phyloP scores from a whole-genome alignment of 306 rosid genomes.

The Pueraria montana region DNA sequence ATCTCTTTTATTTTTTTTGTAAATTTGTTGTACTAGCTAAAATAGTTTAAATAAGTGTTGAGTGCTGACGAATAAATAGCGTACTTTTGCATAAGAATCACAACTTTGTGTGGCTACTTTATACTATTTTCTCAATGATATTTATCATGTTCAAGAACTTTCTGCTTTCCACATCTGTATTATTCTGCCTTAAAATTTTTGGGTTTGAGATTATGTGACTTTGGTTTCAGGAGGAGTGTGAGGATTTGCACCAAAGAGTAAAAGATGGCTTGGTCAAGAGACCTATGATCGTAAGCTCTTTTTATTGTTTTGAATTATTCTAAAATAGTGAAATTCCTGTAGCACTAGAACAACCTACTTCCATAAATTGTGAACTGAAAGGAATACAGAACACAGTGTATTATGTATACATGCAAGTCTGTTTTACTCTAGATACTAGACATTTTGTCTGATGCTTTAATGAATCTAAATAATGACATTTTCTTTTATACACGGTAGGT shows the following conservation, averaged over 20 bases:
- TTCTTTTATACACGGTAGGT: conserved; percentile 57
- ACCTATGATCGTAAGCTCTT: conserved; percentile 71
- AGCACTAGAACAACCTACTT: conserved; percentile 22
- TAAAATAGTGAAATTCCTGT: conserved; percentile 39
- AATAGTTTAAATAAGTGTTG: conserved; percentile 7
- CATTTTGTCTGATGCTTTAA: conserved; percentile 27
- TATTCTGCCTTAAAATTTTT: conserved; percentile 36
- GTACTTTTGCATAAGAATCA: background rate
- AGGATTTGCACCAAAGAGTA: conserved; percentile 74
- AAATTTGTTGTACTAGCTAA: background rate
- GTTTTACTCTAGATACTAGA: conserved; percentile 8
- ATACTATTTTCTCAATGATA: conserved; percentile 11
- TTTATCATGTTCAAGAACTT: conserved; percentile 24
- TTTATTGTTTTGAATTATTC: conserved; percentile 18
- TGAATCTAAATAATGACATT: conserved; percentile 39
- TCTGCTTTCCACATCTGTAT: conserved; percentile 32
- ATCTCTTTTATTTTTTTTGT: background rate
- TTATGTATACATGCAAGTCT: conserved; percentile 19
- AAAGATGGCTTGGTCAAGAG: conserved; percentile 71
- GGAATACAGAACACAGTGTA: conserved; percentile 25
- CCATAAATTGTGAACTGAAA: conserved; percentile 36
- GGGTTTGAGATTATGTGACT: conserved; percentile 42
- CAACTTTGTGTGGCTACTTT: conserved; percentile 27
- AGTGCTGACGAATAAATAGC: conserved; percentile 21
- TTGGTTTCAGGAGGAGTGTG: conserved; percentile 81